Conservation (phyloP, 2,329 filamentous ascomycete species). For the Aureobasidium sp. region DNA sequence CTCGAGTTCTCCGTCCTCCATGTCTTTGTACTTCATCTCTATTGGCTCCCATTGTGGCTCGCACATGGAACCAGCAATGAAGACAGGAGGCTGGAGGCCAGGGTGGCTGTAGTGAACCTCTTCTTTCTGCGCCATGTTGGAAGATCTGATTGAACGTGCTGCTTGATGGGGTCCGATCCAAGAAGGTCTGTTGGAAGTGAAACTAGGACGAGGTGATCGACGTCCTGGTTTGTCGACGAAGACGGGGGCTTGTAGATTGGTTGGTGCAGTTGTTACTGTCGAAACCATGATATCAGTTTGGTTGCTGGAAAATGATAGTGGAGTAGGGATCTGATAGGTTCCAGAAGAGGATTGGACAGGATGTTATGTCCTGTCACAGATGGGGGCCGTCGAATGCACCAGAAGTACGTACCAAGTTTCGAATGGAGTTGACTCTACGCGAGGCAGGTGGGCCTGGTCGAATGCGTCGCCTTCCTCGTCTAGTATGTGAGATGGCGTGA, state of each 20-base stretch:
- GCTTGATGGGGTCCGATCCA: conserved; percentile 12
- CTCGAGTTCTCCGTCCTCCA: conserved; percentile 41
- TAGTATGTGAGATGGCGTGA: conserved; percentile 2
- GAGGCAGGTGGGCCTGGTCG: conserved; percentile 6
- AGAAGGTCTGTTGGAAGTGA: conserved; percentile 10
- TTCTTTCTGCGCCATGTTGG: conserved; percentile 31
- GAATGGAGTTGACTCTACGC: not conserved
- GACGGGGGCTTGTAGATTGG: conserved; percentile 2
- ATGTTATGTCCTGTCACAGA: not conserved
- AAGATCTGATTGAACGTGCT: not conserved
- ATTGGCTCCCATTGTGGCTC: conserved; percentile 56
- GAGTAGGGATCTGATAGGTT: not conserved
- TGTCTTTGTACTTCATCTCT: conserved; percentile 51
- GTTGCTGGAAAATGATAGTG: not conserved
- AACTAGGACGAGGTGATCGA: not conserved
- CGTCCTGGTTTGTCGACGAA: not conserved
- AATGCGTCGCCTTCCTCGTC: conserved; percentile 1
- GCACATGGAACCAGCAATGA: conserved; percentile 60
- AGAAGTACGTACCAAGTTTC: not conserved
- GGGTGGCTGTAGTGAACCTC: conserved; percentile 54
- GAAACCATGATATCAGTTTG: conserved; percentile 2
- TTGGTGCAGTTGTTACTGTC: not conserved
- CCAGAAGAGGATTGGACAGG: not conserved
- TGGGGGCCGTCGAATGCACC: not conserved
- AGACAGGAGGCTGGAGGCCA: conserved; percentile 58